A percentile compares a stretch with the other conserved stretches of the same genome.
Conservation (phyloP, 176 grass and related monocot species). For the Avena insularis region DNA sequence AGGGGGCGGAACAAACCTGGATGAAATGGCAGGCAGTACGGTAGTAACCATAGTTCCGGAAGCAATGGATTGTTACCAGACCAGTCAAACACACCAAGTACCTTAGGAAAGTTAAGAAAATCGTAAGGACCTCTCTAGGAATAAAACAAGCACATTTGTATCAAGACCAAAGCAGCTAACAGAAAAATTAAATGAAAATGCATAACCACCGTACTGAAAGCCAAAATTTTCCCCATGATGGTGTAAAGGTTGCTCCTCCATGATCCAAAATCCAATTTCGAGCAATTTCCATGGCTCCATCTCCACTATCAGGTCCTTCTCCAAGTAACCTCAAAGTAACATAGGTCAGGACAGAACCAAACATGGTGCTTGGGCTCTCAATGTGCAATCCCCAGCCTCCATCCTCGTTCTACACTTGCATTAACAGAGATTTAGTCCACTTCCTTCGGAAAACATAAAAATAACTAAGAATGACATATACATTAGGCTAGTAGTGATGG, state of each 20-base stretch:
- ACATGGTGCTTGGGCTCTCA: constrained; percentile 85
- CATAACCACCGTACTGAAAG: constrained; percentile 55
- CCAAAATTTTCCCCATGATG: constrained; percentile 94
- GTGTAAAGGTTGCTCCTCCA: constrained; percentile 80
- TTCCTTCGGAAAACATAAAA: background rate
- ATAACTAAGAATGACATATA: background rate
- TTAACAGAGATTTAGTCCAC: background rate
- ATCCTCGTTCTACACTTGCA: constrained; percentile 74
- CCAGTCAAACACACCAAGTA: constrained; percentile 97
- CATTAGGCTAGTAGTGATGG: background rate
- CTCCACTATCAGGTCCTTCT: constrained; percentile 61
- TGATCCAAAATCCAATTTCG: constrained; percentile 85
- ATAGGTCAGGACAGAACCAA: constrained; percentile 80
- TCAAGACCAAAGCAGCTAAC: constrained; percentile 31
- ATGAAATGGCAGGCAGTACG: constrained; percentile 86
- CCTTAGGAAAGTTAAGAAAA: constrained; percentile 48
- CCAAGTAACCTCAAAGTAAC: constrained; percentile 86
- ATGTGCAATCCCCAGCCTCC: constrained; percentile 97
- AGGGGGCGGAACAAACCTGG: constrained; percentile 49
- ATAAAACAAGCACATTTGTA: background rate
- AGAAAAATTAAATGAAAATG: constrained; percentile 17
- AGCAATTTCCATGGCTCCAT: constrained; percentile 84
- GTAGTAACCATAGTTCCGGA: constrained; percentile 93
- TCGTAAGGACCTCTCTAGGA: constrained; percentile 20
- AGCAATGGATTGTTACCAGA: constrained; percentile 92